phyloP scores from a whole-genome alignment of 2,329 filamentous ascomycete genomes.

The Dichotomopilus funicola region DNA sequence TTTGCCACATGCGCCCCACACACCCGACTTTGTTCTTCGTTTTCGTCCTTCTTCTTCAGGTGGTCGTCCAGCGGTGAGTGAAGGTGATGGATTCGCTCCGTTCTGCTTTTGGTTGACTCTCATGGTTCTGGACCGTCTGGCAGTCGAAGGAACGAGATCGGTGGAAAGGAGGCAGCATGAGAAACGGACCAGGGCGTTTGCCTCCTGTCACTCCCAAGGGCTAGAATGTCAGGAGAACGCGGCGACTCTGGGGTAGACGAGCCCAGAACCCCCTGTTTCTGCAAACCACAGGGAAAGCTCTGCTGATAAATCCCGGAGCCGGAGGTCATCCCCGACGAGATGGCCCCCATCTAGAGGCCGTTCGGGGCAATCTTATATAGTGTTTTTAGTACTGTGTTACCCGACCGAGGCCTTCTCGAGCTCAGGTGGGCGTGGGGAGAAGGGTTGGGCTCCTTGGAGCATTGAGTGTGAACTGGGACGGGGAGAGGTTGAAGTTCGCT shows the following conservation, averaged over 20 bases:
- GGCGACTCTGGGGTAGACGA: background rate
- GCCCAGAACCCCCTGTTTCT: background rate
- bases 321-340: background rate
- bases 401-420: background rate
- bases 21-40: slow-evolving; percentile 6
- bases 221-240: too few relatives aligned
- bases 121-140: background rate
- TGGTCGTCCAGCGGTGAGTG: background rate
- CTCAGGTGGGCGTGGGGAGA: background rate
- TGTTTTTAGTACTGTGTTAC: background rate
- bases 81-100: background rate
- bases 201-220: too few relatives aligned
- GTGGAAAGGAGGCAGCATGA: too few relatives aligned
- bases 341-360: background rate
- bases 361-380: slow-evolving; percentile 3
- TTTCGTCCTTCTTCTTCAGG: slow-evolving; percentile 1
- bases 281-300: background rate
- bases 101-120: background rate
- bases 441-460: background rate
- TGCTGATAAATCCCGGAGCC: background rate
- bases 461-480: background rate
- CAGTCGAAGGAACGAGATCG: background rate
- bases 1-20: slow-evolving; percentile 20
- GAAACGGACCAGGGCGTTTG: too few relatives aligned
- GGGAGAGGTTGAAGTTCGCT: too few relatives aligned